Evolutionary conservation across 768 basidiomycete genomes (phyloP).

Genomic region (Chlorophyllum brunneum): DNA sequence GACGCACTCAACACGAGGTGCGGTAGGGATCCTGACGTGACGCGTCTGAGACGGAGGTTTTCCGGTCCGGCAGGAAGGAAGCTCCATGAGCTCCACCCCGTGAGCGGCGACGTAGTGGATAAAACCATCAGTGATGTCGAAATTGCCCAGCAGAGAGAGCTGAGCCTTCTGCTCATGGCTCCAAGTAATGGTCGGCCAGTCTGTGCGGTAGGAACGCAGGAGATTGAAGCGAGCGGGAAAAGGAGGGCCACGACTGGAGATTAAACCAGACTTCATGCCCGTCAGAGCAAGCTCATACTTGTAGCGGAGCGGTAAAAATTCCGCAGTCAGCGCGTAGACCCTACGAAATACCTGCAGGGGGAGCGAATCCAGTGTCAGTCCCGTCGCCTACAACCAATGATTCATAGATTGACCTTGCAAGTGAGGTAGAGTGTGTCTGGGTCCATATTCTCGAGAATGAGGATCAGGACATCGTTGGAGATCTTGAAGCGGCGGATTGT

Average conservation of each 20-base stretch:
- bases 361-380: slow-evolving; percentile 6
- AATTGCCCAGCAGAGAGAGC: slow-evolving; percentile 31
- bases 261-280: slow-evolving; percentile 50
- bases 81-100: slow-evolving; percentile 41
- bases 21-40: slow-evolving; percentile 41
- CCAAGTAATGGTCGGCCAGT: slow-evolving; percentile 47
- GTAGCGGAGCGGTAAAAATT: slow-evolving; percentile 46
- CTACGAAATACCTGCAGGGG: slow-evolving; percentile 40
- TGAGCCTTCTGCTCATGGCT: slow-evolving; percentile 42
- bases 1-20: slow-evolving; percentile 38
- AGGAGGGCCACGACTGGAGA: slow-evolving; percentile 32
- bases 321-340: slow-evolving; percentile 40
- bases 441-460: slow-evolving; percentile 45
- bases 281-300: slow-evolving; percentile 44
- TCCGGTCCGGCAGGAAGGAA: slow-evolving; percentile 45
- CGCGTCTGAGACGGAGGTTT: slow-evolving; percentile 40
- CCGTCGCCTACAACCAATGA: slow-evolving; percentile 10
- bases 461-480: slow-evolving; percentile 48
- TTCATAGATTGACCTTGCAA: slow-evolving; percentile 34
- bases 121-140: slow-evolving; percentile 38
- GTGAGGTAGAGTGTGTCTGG: slow-evolving; percentile 44
- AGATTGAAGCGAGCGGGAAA: slow-evolving; percentile 41
- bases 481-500: slow-evolving; percentile 43
- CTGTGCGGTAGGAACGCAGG: slow-evolving; percentile 40
- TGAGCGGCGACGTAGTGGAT: slow-evolving; percentile 41